Evolutionary conservation across 768 basidiomycete genomes (phyloP).

Genomic region (Hericium coralloides): DNA sequence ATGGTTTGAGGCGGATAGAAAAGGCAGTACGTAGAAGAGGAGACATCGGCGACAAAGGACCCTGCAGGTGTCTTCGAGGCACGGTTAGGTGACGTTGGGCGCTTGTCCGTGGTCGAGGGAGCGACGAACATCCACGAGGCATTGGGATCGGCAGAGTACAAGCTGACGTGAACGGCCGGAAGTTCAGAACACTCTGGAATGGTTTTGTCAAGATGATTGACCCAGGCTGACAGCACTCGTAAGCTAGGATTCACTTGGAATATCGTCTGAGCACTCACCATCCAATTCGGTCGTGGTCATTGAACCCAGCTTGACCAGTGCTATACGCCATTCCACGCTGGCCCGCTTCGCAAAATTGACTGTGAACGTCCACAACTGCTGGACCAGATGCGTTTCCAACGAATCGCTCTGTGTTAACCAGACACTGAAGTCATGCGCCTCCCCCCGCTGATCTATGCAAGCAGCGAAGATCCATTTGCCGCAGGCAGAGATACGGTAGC

Average conservation of each 20-base stretch:
- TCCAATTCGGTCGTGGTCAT: conserved; percentile 53
- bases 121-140: conserved; percentile 52
- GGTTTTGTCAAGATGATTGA: conserved; percentile 35
- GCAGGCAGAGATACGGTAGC: conserved; percentile 55
- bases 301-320: conserved; percentile 58
- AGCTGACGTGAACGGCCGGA: conserved; percentile 48
- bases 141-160: conserved; percentile 52
- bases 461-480: conserved; percentile 73
- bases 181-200: conserved; percentile 30
- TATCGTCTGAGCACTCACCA: conserved; percentile 34
- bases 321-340: conserved; percentile 74
- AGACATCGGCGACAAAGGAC: conserved; percentile 34
- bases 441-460: conserved; percentile 72
- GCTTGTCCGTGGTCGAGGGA: conserved; percentile 15
- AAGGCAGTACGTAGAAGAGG: conserved; percentile 17
- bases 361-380: conserved; percentile 65
- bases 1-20: background rate
- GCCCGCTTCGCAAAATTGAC: conserved; percentile 51
- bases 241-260: background rate
- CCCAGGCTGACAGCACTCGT: conserved; percentile 53
- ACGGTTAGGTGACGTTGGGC: conserved; percentile 20
- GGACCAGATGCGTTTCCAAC: conserved; percentile 42
- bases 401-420: conserved; percentile 50
- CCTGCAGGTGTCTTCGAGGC: conserved; percentile 23
- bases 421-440: conserved; percentile 58